Evolutionary conservation across 306 rosid genomes (phyloP), one percentile per base, ranked within the genome.

Genomic region (Quercus variabilis): DNA sequence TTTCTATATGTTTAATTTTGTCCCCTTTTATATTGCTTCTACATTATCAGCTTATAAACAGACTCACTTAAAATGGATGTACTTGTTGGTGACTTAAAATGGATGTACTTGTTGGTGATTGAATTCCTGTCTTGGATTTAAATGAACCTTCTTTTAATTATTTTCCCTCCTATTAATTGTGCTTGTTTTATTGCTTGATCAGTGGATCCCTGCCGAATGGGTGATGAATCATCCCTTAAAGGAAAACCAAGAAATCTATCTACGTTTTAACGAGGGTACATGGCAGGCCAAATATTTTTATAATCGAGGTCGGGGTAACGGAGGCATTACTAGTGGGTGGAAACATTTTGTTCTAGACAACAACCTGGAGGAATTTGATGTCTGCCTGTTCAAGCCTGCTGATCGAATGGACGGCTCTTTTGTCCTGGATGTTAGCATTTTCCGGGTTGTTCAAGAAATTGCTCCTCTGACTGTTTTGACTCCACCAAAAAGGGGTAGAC

Each of bases 251-350:
- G 90, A 90, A 17, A 58, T 90, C 28, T 76, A 81, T 76, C 63
- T 92, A 20, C 90, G 93, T 13, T 4, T 35, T 31, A 91, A 81
- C 5, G 67, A 33, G 62, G 67, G 35, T 5, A 87, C 78, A 67
- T 92, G 95, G 92, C 57, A 25, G 38, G 75, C 86, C 25, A 87
- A 58, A 78, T 90, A 81, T 78, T 78, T 55, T 79, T 86, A 3
- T 31, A 73, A 78, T 31, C 26, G 5, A 23, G 18, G 3, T 35
- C 91, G 93, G 17, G 55, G 31, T 5, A 80, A 17, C 4, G 88
- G 95, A 41, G 97, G 92, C 23, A 79, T 92, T 30, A 52, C 86
- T 17, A 83, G 89, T 52, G 95, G 97, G 25, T 92, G 97, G 95
- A 90, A 87, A 57, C 76, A 74, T 69, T 92, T 90, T 76, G 76